Base-by-base conservation (phyloP, 1,139 yeast species). In the Hyphopichia pseudoburtonii region DNA sequence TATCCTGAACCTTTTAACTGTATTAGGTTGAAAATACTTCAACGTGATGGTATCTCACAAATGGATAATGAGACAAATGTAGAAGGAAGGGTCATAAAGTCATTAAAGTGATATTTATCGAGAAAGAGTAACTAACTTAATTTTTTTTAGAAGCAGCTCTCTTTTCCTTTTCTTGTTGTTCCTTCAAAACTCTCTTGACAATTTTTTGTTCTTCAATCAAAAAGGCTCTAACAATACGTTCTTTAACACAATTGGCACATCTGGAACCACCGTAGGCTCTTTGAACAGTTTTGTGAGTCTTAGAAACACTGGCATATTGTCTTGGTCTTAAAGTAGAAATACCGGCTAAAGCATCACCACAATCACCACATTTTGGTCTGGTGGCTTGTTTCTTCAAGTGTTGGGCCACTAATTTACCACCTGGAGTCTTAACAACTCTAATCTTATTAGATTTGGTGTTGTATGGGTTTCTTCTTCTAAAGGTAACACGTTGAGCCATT, bases 201-300 rank as follows among this genome's bases (percentile, higher is more conserved):
- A 92, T 88, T 87, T 90, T 92, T 81, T 92, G 97, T 80, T 92
- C 98, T 80, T 92, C 97, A 60, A 92, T 87, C 73, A 92, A 85
- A 87, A 92, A 92, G 68, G 97, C 97, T 81, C 97, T 90, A 71
- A 90, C 89, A 63, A 92, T 84, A 83, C 96, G 87, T 76, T 89
- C 95, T 83, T 88, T 89, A 68, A 90, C 97, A 79, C 96, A 87
- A 87, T 83, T 85, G 66, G 95, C 95, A 78, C 96, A 89, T 81
- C 94, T 82, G 65, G 95, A 83, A 73, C 98, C 98, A 80, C 98
- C 98, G 89, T 92, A 92, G 64, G 96, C 90, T 83, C 98, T 92
- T 71, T 90, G 89, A 59, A 92, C 98, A 57, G 96, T 86, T 84
- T 92, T 90, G 81, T 86, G 87, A 66, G 96, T 87, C 81, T 85